phyloP scores from a whole-genome alignment of 2,329 filamentous ascomycete species.

The Polytolypa hystricis region DNA sequence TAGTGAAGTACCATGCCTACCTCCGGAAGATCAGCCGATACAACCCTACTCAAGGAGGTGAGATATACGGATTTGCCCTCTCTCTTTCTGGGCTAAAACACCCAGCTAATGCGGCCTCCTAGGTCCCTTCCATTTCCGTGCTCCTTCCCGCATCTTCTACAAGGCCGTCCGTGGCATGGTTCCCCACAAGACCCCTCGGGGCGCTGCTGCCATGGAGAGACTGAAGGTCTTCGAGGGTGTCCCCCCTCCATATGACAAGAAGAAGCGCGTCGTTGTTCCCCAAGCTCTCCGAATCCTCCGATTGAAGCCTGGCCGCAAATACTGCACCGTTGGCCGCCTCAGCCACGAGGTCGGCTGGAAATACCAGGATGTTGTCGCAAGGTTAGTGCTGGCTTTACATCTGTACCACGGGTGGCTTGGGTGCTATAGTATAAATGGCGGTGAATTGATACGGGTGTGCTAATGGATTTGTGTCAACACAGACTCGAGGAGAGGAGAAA shows the following conservation, averaged over 20 bases:
- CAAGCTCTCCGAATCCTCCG: slow-evolving; percentile 94
- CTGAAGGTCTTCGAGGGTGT: slow-evolving; percentile 99
- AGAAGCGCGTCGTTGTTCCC: slow-evolving; percentile 99
- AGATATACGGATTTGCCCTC: slow-evolving; percentile 30
- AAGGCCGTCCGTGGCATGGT: slow-evolving; percentile 99
- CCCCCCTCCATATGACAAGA: slow-evolving; percentile 97
- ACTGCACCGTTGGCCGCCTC: slow-evolving; percentile 96
- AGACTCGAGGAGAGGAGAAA: slow-evolving; percentile 99
- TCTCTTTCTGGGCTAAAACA: neutral
- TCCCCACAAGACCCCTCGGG: slow-evolving; percentile 98
- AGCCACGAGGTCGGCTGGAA: slow-evolving; percentile 99
- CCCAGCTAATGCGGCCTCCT: slow-evolving; percentile 14
- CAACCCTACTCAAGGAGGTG: slow-evolving; percentile 98
- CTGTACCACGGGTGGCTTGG: slow-evolving; percentile 1
- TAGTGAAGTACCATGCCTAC: slow-evolving; percentile 99
- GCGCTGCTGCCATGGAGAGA: slow-evolving; percentile 90
- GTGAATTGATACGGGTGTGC: no score
- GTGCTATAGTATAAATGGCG: slow-evolving; percentile 8
- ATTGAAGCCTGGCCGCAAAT: slow-evolving; percentile 98
- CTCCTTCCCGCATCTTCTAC: slow-evolving; percentile 99
- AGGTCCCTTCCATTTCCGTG: slow-evolving; percentile 99
- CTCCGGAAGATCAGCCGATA: slow-evolving; percentile 99
- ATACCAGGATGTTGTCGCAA: slow-evolving; percentile 98
- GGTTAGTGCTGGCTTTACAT: slow-evolving; percentile 55
- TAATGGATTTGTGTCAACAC: slow-evolving; percentile 19